These are phyloP conservation scores for Microdochium nivale DNA, from an alignment of 2,329 filamentous ascomycete genomes.

Conservation along the genomic window DNA sequence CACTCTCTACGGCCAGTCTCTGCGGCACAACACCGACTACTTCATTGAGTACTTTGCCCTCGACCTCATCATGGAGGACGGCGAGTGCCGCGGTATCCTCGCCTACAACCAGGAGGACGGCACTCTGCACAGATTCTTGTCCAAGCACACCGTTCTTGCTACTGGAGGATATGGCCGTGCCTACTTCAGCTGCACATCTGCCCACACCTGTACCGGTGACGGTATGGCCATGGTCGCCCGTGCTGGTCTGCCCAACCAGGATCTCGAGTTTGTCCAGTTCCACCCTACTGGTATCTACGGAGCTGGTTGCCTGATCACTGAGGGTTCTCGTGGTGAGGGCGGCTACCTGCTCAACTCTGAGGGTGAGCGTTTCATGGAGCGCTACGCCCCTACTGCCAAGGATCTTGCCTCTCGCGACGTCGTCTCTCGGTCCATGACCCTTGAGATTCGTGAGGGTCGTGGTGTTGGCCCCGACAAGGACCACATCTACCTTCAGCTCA, in stretches of 20 bases:
- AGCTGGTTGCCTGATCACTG: conserved; percentile 94
- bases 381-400: conserved; percentile 95
- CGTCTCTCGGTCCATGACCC: conserved; percentile 94
- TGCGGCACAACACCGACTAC: conserved; percentile 98
- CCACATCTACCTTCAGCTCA: conserved; percentile 96
- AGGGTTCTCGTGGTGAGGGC: conserved; percentile 96
- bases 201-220: conserved; percentile 97
- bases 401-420: conserved; percentile 95
- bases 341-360: conserved; percentile 96
- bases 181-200: conserved; percentile 97
- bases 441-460: conserved; percentile 95
- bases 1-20: conserved; percentile 95
- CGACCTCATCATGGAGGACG: conserved; percentile 95
- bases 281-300: conserved; percentile 99
- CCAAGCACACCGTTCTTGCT: conserved; percentile 92
- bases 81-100: conserved; percentile 90
- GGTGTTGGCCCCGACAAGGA: conserved; percentile 97
- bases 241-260: conserved; percentile 95
- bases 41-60: conserved; percentile 99
- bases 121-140: conserved; percentile 91
- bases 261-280: conserved; percentile 99
- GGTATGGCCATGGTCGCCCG: conserved; percentile 99
- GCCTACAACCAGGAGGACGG: conserved; percentile 99
- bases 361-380: conserved; percentile 99
- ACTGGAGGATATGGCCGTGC: conserved; percentile 96